A percentile compares a stretch with the other conserved stretches of the same genome.
These are phyloP conservation scores for Favolaschia claudopus DNA, from an alignment of 768 basidiomycete genomes.

Conservation along the genomic window DNA sequence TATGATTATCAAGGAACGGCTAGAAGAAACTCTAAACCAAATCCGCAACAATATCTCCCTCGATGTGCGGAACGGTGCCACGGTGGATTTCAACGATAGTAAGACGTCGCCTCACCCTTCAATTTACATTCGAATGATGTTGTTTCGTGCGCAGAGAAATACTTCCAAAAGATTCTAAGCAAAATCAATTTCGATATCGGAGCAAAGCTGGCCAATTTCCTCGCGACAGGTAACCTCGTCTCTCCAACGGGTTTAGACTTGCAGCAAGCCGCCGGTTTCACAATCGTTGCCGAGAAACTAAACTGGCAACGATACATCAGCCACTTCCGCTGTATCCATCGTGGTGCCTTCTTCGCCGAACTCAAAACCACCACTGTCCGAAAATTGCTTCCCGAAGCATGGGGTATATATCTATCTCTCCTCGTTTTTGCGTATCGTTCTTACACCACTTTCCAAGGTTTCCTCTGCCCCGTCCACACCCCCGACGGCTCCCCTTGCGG, in stretches of 20 bases:
- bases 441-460: constrained; percentile 60
- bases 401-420: constrained; percentile 70
- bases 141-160: constrained; percentile 62
- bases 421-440: neutral
- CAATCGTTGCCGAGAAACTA: constrained; percentile 97
- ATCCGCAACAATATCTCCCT: constrained; percentile 71
- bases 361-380: constrained; percentile 98
- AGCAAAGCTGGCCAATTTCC: constrained; percentile 87
- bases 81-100: constrained; percentile 92
- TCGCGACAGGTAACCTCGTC: constrained; percentile 95
- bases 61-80: constrained; percentile 80
- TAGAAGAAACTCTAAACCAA: constrained; percentile 86
- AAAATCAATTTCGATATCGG: constrained; percentile 94
- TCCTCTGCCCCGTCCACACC: constrained; percentile 98
- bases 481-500: constrained; percentile 99
- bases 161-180: constrained; percentile 76
- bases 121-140: no score
- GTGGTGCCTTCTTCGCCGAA: constrained; percentile 99
- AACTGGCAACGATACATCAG: constrained; percentile 99
- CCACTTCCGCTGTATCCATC: constrained; percentile 98
- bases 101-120: no score
- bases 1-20: constrained; percentile 97
- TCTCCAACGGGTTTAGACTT: constrained; percentile 96
- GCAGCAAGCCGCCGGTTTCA: constrained; percentile 98
- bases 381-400: constrained; percentile 95